Conservation (phyloP, 768 basidiomycete species). For the Russula sp. region DNA sequence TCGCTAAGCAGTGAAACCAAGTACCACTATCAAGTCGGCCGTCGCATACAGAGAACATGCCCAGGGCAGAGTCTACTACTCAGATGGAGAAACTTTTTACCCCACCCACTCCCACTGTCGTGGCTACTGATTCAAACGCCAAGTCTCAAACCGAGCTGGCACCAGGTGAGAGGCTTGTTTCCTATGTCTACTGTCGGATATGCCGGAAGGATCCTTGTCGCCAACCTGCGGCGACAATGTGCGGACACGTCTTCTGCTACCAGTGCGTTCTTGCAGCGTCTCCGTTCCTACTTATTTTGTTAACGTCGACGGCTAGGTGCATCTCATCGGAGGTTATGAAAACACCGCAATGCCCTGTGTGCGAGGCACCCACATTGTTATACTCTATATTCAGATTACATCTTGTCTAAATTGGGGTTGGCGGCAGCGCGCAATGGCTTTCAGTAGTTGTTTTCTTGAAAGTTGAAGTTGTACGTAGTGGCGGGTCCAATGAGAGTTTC, state of each 20-base stretch:
- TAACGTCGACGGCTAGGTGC: conserved; percentile 41
- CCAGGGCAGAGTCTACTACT: conserved; percentile 1
- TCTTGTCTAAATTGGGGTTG: conserved; percentile 6
- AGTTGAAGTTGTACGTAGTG: not conserved
- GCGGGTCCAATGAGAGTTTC: conserved; percentile 5
- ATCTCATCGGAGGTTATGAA: conserved; percentile 50
- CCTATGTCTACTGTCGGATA: conserved; percentile 44
- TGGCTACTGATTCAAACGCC: not conserved
- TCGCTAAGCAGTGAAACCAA: conserved; percentile 2
- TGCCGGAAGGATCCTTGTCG: conserved; percentile 50
- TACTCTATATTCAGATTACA: conserved; percentile 59
- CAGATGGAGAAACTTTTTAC: not conserved
- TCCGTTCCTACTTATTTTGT: conserved; percentile 1
- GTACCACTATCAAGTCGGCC: not conserved
- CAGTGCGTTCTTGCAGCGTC: conserved; percentile 38
- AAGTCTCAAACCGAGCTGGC: not conserved
- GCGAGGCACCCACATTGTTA: conserved; percentile 47
- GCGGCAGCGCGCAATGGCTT: not conserved
- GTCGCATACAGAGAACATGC: not conserved
- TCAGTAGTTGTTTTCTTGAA: not conserved
- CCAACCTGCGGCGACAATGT: conserved; percentile 56
- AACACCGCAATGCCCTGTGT: conserved; percentile 51
- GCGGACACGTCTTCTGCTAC: conserved; percentile 63
- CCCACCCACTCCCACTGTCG: not conserved
- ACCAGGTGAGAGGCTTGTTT: conserved; percentile 19